Conservation (phyloP, 768 basidiomycete genomes). For the Gautieria morchelliformis region DNA sequence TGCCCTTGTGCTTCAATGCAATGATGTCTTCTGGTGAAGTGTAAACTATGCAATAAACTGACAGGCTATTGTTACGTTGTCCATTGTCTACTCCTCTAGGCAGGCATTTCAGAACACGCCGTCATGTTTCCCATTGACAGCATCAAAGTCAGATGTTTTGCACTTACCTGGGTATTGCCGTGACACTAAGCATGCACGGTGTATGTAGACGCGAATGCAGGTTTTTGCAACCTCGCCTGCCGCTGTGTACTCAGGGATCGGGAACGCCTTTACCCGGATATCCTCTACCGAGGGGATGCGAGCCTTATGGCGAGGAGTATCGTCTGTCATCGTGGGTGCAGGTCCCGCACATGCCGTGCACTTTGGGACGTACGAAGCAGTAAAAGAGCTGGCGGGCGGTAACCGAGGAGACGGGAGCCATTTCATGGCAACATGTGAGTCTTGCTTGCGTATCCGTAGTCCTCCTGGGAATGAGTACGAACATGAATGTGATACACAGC, state of each 20-base stretch:
- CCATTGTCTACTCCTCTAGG: constrained; percentile 36
- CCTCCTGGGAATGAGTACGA: neutral
- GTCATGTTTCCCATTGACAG: constrained; percentile 99
- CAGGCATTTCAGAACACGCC: constrained; percentile 97
- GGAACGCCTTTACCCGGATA: constrained; percentile 86
- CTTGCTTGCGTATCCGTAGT: neutral
- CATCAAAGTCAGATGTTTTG: constrained; percentile 67
- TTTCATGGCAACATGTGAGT: constrained; percentile 82
- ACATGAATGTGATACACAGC: constrained; percentile 36
- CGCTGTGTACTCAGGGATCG: constrained; percentile 81
- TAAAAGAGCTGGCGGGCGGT: constrained; percentile 88
- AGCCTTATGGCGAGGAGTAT: constrained; percentile 91
- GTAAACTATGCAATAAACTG: neutral
- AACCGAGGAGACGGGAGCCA: constrained; percentile 66
- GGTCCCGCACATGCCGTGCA: constrained; percentile 98
- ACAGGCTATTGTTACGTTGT: neutral
- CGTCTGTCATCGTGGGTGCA: constrained; percentile 90
- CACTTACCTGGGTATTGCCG: neutral
- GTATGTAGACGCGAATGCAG: constrained; percentile 91
- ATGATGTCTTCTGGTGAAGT: neutral
- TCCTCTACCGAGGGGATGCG: constrained; percentile 89
- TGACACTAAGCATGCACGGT: neutral
- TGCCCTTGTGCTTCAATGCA: neutral
- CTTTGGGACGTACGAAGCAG: constrained; percentile 90
- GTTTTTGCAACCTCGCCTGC: constrained; percentile 82